Percentiles rank a stretch among this genome's conserved stretches.
Conservation (phyloP, 345 rosid genomes). For the Erucastrum elatum region DNA sequence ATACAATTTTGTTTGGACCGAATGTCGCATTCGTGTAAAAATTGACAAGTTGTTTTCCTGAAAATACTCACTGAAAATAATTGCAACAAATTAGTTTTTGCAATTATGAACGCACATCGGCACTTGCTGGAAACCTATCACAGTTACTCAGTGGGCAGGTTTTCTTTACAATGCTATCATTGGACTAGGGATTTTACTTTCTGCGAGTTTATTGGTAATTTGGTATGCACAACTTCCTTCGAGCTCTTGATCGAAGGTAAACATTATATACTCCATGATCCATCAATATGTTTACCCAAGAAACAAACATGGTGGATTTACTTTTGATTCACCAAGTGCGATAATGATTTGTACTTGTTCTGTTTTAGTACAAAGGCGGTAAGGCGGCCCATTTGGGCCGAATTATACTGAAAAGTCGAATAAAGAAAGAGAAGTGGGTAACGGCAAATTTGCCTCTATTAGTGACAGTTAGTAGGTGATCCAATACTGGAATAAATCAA, state of each 20-base stretch:
- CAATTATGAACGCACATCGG: slow-evolving; percentile 61
- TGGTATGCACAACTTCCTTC: slow-evolving; percentile 90
- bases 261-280: not conserved
- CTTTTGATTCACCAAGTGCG: not conserved
- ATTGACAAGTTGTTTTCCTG: no score
- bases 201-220: slow-evolving; percentile 76
- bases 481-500: not conserved
- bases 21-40: no score
- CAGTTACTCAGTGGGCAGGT: slow-evolving; percentile 84
- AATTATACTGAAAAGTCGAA: no score
- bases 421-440: no score
- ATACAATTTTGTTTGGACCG: no score
- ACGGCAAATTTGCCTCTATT: no score
- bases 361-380: slow-evolving; percentile 32
- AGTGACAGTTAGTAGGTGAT: not conserved
- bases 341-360: not conserved
- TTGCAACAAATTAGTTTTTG: no score
- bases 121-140: slow-evolving; percentile 76
- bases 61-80: no score
- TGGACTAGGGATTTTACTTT: slow-evolving; percentile 86
- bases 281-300: not conserved
- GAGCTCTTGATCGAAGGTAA: slow-evolving; percentile 78
- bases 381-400: no score
- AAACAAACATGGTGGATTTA: not conserved
- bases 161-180: slow-evolving; percentile 74